Conservation (phyloP, 2,329 filamentous ascomycete genomes). For the Ophiocordyceps australis region DNA sequence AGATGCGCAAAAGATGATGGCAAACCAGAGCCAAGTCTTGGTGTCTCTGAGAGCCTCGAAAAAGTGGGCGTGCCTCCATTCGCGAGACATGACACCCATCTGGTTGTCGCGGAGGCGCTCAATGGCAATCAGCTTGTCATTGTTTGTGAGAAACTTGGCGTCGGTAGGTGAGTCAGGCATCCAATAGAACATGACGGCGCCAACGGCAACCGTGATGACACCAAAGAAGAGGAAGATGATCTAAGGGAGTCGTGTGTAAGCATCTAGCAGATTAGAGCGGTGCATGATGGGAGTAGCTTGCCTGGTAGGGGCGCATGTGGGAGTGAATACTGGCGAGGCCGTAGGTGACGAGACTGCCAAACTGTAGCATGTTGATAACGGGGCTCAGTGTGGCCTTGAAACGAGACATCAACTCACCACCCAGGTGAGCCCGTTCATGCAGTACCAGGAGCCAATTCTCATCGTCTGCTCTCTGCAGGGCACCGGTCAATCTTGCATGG, state of each 20-base stretch:
- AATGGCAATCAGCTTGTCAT: conserved; percentile 33
- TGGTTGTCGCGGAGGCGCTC: conserved; percentile 35
- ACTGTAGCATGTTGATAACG: conserved; percentile 9
- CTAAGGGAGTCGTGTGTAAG: conserved; percentile 6
- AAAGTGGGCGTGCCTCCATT: conserved; percentile 32
- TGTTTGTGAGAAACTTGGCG: conserved; percentile 28
- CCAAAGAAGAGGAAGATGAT: conserved; percentile 38
- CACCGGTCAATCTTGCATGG: conserved; percentile 1
- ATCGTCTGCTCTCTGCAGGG: conserved; percentile 30
- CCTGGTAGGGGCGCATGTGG: conserved; percentile 25
- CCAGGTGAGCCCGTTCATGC: conserved; percentile 40
- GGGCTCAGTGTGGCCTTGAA: neutral
- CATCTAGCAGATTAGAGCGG: neutral
- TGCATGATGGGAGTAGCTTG: conserved; percentile 5
- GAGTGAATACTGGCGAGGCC: conserved; percentile 39
- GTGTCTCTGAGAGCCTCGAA: conserved; percentile 32
- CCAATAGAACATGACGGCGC: conserved; percentile 22
- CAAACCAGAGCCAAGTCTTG: conserved; percentile 43
- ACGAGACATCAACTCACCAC: conserved; percentile 16
- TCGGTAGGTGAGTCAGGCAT: conserved; percentile 32
- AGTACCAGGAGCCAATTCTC: conserved; percentile 38
- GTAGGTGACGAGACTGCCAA: conserved; percentile 37
- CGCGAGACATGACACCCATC: conserved; percentile 30
- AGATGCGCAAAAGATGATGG: conserved; percentile 34
- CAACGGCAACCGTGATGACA: conserved; percentile 26